phyloP scores from a whole-genome alignment of 2,329 filamentous ascomycete species.

The Leptodontidium sp. region DNA sequence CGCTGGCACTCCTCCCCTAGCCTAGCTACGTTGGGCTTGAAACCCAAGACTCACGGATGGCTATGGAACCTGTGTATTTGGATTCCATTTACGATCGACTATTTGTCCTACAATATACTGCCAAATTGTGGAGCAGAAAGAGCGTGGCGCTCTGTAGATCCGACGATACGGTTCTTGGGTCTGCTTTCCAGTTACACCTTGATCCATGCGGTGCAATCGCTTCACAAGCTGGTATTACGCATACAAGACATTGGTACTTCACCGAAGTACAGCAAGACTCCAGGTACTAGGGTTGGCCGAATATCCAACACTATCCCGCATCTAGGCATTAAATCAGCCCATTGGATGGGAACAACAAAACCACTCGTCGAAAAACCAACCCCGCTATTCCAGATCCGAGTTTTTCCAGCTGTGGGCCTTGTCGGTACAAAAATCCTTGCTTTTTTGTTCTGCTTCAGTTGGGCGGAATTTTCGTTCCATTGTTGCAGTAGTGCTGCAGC shows the following conservation, averaged over 20 bases:
- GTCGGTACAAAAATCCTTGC: neutral
- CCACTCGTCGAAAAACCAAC: neutral
- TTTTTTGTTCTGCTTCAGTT: neutral
- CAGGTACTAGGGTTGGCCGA: neutral
- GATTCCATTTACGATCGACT: neutral
- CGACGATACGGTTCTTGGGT: conserved; percentile 7
- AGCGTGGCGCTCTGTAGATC: neutral
- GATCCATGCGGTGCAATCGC: neutral
- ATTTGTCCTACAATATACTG: neutral
- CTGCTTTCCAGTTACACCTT: conserved; percentile 8
- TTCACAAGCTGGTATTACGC: neutral
- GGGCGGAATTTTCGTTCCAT: neutral
- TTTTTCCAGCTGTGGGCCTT: neutral
- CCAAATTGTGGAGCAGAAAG: neutral
- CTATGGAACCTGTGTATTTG: neutral
- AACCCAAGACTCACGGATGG: neutral
- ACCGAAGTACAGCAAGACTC: neutral
- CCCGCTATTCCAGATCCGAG: neutral
- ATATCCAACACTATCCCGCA: neutral
- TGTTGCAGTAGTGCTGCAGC: conserved; percentile 6
- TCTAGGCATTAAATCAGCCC: neutral
- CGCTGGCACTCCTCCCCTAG: neutral
- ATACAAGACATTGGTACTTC: conserved; percentile 9
- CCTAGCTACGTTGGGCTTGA: neutral
- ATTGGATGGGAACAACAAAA: neutral